Percentiles rank a stretch among this genome's conserved stretches.
phyloP scores from a whole-genome alignment of 2,329 filamentous ascomycete genomes.

The Cercospora citrullina region DNA sequence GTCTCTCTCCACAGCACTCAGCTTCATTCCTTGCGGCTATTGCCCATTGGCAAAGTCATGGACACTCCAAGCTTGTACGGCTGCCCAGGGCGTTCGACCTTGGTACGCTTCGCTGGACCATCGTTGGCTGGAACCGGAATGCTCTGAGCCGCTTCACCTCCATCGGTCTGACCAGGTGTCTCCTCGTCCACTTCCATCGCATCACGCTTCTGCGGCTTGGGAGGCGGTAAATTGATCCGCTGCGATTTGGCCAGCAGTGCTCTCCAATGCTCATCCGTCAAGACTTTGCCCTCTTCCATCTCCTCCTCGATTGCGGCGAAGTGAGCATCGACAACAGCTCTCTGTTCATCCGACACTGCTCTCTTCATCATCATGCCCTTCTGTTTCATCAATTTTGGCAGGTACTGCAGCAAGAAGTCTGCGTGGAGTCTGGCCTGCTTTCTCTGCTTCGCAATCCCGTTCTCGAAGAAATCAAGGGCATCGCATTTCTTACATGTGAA shows the following conservation, averaged over 20 bases:
- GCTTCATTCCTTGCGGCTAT: background rate
- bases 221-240: background rate
- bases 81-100: background rate
- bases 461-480: background rate
- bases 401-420: slow-evolving; percentile 11
- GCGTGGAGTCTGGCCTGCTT: background rate
- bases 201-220: background rate
- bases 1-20: background rate
- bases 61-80: background rate
- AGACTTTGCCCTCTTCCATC: background rate
- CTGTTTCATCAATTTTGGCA: background rate
- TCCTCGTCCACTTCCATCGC: background rate
- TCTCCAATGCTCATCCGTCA: background rate
- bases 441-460: slow-evolving; percentile 1
- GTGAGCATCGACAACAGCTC: background rate
- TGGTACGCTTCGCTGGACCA: slow-evolving; percentile 1
- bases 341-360: background rate
- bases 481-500: slow-evolving; percentile 1
- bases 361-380: background rate
- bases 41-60: slow-evolving; percentile 1
- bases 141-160: background rate
- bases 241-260: slow-evolving; percentile 2
- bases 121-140: background rate
- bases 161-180: background rate
- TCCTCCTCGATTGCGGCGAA: slow-evolving; percentile 8